A percentile compares a stretch with the other conserved stretches of the same genome.
Evolutionary conservation across 495 filamentous ascomycete genomes (phyloP).

Genomic region (Penicillium herquei): DNA sequence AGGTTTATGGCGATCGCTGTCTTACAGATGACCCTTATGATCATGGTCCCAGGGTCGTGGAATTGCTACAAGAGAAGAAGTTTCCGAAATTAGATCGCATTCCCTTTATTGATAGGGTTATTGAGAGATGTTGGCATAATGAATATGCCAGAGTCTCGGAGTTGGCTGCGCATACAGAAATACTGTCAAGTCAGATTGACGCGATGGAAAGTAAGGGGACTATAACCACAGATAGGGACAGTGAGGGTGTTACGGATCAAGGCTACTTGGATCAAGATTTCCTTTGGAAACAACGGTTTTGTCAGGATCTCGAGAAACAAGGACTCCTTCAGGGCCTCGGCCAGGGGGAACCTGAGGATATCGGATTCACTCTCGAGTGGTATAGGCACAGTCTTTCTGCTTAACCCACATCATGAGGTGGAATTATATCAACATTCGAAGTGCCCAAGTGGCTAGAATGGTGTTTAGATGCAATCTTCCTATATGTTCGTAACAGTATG

Average conservation of each 20-base stretch:
- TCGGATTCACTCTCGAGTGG: conserved; percentile 29
- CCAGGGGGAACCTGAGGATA: conserved; percentile 25
- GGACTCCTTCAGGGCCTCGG: conserved; percentile 31
- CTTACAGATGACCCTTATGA: conserved; percentile 35
- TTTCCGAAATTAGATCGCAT: conserved; percentile 35
- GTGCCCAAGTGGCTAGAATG: too few relatives aligned
- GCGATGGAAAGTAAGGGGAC: conserved; percentile 3
- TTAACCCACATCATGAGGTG: too few relatives aligned
- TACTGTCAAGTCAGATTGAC: conserved; percentile 1
- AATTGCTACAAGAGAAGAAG: conserved; percentile 33
- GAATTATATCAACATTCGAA: too few relatives aligned
- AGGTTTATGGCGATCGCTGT: conserved; percentile 35
- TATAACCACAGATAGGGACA: conserved; percentile 2
- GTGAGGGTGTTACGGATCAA: conserved; percentile 7
- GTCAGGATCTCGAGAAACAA: conserved; percentile 27
- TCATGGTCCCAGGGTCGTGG: conserved; percentile 33
- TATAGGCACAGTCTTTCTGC: conserved; percentile 14
- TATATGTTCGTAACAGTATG: too few relatives aligned
- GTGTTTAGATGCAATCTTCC: too few relatives aligned
- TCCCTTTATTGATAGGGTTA: conserved; percentile 35
- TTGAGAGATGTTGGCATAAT: conserved; percentile 39
- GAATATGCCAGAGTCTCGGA: conserved; percentile 30
- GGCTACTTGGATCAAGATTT: conserved; percentile 14
- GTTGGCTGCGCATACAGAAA: conserved; percentile 26
- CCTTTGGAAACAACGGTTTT: conserved; percentile 22